phyloP scores from a whole-genome alignment of 768 basidiomycete species.

The Suillus clintonianus region DNA sequence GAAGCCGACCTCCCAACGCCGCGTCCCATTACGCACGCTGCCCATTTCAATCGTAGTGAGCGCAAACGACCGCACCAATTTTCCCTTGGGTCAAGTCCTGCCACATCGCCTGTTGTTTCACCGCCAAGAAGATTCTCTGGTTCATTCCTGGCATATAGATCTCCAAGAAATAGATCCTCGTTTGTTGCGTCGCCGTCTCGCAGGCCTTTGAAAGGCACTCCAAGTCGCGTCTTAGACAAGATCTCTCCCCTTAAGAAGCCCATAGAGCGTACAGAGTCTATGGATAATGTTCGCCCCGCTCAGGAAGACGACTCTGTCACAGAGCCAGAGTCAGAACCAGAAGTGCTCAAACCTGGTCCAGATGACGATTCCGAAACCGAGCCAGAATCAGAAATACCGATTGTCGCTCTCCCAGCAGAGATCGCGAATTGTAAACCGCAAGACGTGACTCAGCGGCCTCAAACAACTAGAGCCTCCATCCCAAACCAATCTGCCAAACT shows the following conservation, averaged over 20 bases:
- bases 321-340: conserved; percentile 31
- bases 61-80: conserved; percentile 4
- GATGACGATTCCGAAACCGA: conserved; percentile 32
- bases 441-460: conserved; percentile 6
- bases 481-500: neutral
- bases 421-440: conserved; percentile 9
- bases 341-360: neutral
- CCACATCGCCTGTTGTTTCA: conserved; percentile 6
- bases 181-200: neutral
- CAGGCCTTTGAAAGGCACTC: conserved; percentile 5
- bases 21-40: neutral
- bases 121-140: neutral
- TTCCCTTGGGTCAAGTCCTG: conserved; percentile 4
- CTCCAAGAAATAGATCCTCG: conserved; percentile 1
- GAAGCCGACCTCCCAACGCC: neutral
- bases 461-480: neutral
- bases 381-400: conserved; percentile 33
- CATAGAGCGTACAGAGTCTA: conserved; percentile 2
- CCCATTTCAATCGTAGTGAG: neutral
- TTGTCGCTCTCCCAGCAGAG: conserved; percentile 5
- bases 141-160: conserved; percentile 3
- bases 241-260: neutral
- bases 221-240: neutral
- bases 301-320: conserved; percentile 29
- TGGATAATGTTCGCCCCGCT: conserved; percentile 6